Percentiles rank a stretch among this genome's conserved stretches.
Conservation (phyloP, 495 filamentous ascomycete genomes). For the Penicillium cinerascens region DNA sequence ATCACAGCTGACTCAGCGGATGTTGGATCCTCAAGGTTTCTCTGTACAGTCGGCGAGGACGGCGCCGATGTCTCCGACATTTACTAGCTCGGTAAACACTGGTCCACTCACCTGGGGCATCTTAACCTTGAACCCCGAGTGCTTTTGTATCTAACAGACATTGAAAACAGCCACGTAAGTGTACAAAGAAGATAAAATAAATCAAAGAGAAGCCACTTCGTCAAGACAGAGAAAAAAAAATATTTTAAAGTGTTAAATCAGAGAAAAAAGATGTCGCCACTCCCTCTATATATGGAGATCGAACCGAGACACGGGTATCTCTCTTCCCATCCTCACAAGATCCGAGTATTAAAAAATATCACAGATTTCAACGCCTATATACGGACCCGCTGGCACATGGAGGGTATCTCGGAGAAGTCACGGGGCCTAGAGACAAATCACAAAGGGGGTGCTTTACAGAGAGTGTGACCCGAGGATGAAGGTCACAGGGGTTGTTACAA, state of each 20-base stretch:
- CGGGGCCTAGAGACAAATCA: constrained; percentile 7
- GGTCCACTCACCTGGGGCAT: too few relatives aligned
- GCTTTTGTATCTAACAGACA: too few relatives aligned
- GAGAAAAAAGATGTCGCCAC: constrained; percentile 7
- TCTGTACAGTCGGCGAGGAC: not conserved
- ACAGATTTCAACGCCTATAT: constrained; percentile 25
- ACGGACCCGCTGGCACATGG: constrained; percentile 25
- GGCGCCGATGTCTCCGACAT: not conserved
- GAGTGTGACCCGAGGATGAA: constrained; percentile 2
- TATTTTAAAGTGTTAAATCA: constrained; percentile 4
- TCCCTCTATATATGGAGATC: constrained; percentile 17
- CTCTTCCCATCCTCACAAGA: constrained; percentile 1
- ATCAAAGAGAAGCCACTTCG: not conserved
- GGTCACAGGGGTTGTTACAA: constrained; percentile 1
- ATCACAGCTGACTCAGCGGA: not conserved
- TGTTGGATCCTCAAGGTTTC: not conserved
- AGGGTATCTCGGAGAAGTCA: constrained; percentile 28
- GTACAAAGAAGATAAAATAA: too few relatives aligned
- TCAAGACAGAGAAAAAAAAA: not conserved
- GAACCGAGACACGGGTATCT: constrained; percentile 1
- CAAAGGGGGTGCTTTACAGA: constrained; percentile 9
- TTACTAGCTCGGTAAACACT: not conserved
- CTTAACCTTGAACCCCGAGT: too few relatives aligned
- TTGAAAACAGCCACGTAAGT: too few relatives aligned
- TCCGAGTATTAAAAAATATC: constrained; percentile 1